Conservation (phyloP, 768 basidiomycete species). For the Kwoniella mangroviensis region DNA sequence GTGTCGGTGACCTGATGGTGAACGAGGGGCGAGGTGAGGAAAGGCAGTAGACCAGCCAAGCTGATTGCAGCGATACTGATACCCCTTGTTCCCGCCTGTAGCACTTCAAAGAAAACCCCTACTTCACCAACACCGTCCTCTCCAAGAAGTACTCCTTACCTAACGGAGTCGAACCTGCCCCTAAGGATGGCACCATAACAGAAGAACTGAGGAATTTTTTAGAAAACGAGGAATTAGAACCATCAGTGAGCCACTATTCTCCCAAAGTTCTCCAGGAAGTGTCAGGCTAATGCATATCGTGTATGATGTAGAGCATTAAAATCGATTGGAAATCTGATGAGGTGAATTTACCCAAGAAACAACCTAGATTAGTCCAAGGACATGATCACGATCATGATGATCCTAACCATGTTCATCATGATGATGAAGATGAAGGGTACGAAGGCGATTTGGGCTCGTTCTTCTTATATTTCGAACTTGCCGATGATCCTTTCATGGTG, state of each 20-base stretch:
- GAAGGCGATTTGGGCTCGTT: slow-evolving; percentile 56
- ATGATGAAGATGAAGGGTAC: slow-evolving; percentile 33
- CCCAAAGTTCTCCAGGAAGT: neutral
- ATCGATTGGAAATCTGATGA: slow-evolving; percentile 56
- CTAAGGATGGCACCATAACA: slow-evolving; percentile 35
- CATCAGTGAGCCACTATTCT: slow-evolving; percentile 27
- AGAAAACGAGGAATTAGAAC: slow-evolving; percentile 33
- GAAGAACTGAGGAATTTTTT: slow-evolving; percentile 42
- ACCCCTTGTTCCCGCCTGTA: neutral
- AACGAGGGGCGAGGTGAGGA: neutral
- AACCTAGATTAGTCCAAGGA: slow-evolving; percentile 35
- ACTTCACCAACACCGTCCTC: slow-evolving; percentile 53
- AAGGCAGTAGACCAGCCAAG: neutral
- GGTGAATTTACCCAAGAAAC: slow-evolving; percentile 44
- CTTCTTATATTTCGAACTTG: slow-evolving; percentile 52
- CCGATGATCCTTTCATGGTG: slow-evolving; percentile 42
- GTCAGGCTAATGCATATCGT: neutral
- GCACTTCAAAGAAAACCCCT: slow-evolving; percentile 58
- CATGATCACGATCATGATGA: slow-evolving; percentile 22
- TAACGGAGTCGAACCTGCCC: slow-evolving; percentile 24
- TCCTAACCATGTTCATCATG: slow-evolving; percentile 22
- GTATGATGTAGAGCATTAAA: slow-evolving; percentile 7
- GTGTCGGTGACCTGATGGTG: too few relatives aligned
- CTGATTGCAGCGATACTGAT: neutral
- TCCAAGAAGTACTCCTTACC: slow-evolving; percentile 49